Percentiles rank a stretch among this genome's conserved stretches.
phyloP scores from a whole-genome alignment of 371 early-diverging fungal species.

The Funneliformis caledonium region DNA sequence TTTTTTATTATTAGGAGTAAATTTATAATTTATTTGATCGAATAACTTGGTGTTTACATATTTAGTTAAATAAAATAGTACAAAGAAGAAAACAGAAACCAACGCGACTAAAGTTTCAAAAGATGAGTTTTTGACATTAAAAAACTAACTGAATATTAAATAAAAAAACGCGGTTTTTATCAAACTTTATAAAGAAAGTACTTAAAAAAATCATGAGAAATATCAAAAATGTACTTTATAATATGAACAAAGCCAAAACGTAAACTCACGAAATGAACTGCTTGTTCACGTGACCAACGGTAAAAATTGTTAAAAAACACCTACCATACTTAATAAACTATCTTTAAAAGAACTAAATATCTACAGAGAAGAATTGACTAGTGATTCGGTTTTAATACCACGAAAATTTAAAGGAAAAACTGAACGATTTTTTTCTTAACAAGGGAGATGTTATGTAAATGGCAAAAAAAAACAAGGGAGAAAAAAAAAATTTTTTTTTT shows the following conservation, averaged over 20 bases:
- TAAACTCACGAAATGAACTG: background rate
- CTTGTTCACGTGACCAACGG: background rate
- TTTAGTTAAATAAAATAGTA: background rate
- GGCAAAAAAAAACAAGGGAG: background rate
- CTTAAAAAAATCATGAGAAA: background rate
- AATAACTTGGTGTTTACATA: background rate
- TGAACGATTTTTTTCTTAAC: background rate
- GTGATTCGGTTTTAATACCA: background rate
- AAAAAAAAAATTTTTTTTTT: background rate
- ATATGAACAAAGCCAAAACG: background rate
- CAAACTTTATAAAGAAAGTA: background rate
- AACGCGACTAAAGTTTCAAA: conserved; percentile 7
- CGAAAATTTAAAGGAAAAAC: background rate
- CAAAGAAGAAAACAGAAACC: background rate
- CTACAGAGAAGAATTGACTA: background rate
- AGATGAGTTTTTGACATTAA: conserved; percentile 4
- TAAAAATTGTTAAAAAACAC: background rate
- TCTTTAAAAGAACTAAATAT: background rate
- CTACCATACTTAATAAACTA: background rate
- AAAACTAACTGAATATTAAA: too few species aligned
- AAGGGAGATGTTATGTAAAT: background rate
- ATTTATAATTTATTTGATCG: background rate
- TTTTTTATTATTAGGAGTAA: background rate
- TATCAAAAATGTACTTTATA: background rate
- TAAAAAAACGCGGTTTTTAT: conserved; percentile 28